Evolutionary conservation across 2,329 filamentous ascomycete species (phyloP).

Genomic region (Nigrospora osmanthi): DNA sequence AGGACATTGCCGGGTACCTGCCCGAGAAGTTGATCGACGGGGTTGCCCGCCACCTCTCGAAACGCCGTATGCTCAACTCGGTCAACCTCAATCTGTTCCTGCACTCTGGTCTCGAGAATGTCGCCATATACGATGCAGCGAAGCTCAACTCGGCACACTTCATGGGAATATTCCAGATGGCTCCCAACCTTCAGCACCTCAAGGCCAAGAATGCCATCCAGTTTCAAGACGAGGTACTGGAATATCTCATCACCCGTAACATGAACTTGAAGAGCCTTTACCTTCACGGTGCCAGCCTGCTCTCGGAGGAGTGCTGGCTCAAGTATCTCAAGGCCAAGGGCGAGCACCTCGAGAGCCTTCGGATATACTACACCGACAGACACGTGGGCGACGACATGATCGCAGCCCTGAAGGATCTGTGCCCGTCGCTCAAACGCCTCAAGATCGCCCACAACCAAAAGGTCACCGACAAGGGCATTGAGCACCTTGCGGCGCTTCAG

Average conservation of each 20-base stretch:
- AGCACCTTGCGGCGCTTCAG: conserved; percentile 52
- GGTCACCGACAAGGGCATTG: conserved; percentile 58
- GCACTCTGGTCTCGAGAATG: conserved; percentile 38
- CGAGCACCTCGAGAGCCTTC: conserved; percentile 54
- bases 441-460: conserved; percentile 79
- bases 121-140: conserved; percentile 51
- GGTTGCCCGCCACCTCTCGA: conserved; percentile 52
- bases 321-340: conserved; percentile 62
- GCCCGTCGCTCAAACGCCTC: conserved; percentile 62
- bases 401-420: conserved; percentile 51
- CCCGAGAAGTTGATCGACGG: conserved; percentile 48
- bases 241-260: conserved; percentile 70
- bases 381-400: conserved; percentile 70
- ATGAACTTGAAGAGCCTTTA: conserved; percentile 64
- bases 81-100: conserved; percentile 50
- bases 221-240: conserved; percentile 77
- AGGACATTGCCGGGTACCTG: conserved; percentile 49
- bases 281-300: conserved; percentile 76
- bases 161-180: conserved; percentile 69
- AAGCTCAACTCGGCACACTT: conserved; percentile 71
- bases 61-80: conserved; percentile 47
- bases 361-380: conserved; percentile 77
- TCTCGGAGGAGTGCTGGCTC: conserved; percentile 70
- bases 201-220: conserved; percentile 82
- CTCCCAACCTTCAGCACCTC: conserved; percentile 60